Conservation (phyloP, 2,329 filamentous ascomycete genomes). For the Xylaria sp. region DNA sequence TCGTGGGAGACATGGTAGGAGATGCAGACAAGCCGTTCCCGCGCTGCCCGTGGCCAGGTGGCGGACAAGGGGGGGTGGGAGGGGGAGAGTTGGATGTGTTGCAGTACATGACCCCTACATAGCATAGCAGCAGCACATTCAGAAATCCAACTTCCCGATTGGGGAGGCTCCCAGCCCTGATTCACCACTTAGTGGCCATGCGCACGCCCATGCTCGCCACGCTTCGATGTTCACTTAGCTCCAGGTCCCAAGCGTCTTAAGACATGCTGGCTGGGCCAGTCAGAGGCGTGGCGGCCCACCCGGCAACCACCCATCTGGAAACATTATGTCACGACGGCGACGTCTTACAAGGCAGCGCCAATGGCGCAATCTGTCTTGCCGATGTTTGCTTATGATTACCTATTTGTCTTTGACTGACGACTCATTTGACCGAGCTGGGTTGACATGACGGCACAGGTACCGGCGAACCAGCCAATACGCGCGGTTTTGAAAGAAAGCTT, state of each 20-base stretch:
- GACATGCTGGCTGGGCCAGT: constrained; percentile 9
- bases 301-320: constrained; percentile 18
- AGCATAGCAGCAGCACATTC: too few species aligned
- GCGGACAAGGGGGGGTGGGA: constrained; percentile 12
- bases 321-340: constrained; percentile 16
- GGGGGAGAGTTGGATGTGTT: too few species aligned
- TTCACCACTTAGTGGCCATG: constrained; percentile 1
- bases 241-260: neutral
- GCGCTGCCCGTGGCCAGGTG: constrained; percentile 17
- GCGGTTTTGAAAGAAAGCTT: neutral
- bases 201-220: constrained; percentile 10
- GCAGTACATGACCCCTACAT: constrained; percentile 13
- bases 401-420: neutral
- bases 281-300: neutral
- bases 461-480: neutral
- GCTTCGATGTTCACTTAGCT: constrained; percentile 6
- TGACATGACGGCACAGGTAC: neutral
- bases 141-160: constrained; percentile 19
- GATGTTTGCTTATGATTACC: neutral
- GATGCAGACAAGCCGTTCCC: constrained; percentile 1
- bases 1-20: constrained; percentile 12
- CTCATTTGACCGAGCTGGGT: neutral
- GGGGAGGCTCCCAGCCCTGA: constrained; percentile 10
- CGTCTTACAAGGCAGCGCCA: neutral
- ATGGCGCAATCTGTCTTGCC: constrained; percentile 10